Conservation (phyloP, 148 eudicot genomes). For the Cornus controversa region DNA sequence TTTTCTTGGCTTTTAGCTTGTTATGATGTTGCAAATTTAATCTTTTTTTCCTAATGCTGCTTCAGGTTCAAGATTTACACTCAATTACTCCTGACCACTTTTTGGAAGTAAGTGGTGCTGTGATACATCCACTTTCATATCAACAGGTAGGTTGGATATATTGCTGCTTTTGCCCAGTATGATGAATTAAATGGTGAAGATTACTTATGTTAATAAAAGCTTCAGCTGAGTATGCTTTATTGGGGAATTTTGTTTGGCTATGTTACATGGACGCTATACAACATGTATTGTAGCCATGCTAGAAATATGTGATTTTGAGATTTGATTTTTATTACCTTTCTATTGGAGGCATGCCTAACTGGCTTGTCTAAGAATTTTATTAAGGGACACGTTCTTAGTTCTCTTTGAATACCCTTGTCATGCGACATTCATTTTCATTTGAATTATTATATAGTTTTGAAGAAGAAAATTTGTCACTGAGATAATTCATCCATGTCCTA, state of each 20-base stretch:
- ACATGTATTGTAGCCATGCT: background rate
- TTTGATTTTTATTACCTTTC: no score
- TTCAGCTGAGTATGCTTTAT: background rate
- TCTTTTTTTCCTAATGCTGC: conserved; percentile 19
- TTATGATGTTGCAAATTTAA: conserved; percentile 8
- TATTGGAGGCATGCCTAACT: no score
- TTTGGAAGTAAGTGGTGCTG: conserved; percentile 96
- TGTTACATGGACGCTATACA: background rate
- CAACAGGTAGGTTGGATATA: conserved; percentile 71
- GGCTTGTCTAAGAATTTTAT: background rate
- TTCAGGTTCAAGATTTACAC: conserved; percentile 94
- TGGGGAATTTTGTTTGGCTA: background rate
- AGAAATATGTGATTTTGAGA: background rate
- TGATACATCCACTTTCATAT: conserved; percentile 91
- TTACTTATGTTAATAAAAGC: background rate
- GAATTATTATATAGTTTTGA: background rate
- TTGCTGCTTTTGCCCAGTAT: conserved; percentile 9
- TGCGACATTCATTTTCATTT: background rate
- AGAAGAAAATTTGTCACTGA: no score
- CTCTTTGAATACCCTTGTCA: background rate
- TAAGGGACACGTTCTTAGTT: background rate
- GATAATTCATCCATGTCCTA: no score
- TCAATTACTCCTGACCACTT: conserved; percentile 87
- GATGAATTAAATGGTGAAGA: background rate
- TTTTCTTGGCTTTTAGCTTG: background rate